These are phyloP conservation scores for Didymella exigua DNA, from an alignment of 2,329 filamentous ascomycete genomes.

Conservation along the genomic window DNA sequence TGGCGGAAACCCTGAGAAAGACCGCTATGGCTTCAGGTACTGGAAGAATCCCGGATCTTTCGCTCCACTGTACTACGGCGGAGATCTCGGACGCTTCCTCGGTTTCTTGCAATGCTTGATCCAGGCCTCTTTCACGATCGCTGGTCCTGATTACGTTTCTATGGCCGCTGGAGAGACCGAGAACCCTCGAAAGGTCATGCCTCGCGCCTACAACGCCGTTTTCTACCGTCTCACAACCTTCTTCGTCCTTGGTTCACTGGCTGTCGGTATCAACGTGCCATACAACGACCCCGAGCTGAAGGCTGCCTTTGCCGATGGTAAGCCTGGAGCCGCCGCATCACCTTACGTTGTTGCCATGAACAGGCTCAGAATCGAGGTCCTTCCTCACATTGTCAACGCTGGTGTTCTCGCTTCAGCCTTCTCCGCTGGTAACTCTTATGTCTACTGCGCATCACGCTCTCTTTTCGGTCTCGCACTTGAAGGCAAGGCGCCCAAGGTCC, in stretches of 20 bases:
- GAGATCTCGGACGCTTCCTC: constrained; percentile 71
- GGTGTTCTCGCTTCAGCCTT: constrained; percentile 61
- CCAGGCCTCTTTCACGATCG: constrained; percentile 57
- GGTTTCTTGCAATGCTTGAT: constrained; percentile 80
- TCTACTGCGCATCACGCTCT: constrained; percentile 60
- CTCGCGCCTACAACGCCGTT: constrained; percentile 76
- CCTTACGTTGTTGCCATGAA: constrained; percentile 68
- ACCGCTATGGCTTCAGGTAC: constrained; percentile 54
- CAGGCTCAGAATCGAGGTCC: constrained; percentile 58
- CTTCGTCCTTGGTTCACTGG: constrained; percentile 76
- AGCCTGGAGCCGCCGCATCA: constrained; percentile 70
- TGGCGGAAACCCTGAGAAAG: constrained; percentile 74
- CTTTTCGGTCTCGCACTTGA: constrained; percentile 61
- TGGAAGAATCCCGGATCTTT: constrained; percentile 71
- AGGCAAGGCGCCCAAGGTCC: constrained; percentile 59
- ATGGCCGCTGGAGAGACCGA: constrained; percentile 57
- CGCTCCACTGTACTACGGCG: constrained; percentile 66
- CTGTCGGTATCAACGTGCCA: constrained; percentile 70
- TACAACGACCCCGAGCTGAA: constrained; percentile 68
- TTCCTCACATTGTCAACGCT: constrained; percentile 67
- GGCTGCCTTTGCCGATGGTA: constrained; percentile 63
- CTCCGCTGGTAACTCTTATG: constrained; percentile 62
- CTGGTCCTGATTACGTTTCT: constrained; percentile 56
- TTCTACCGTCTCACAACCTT: constrained; percentile 79
- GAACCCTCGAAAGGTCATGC: constrained; percentile 60